These are phyloP conservation scores for Arthrinium phaeospermum DNA, from an alignment of 2,329 filamentous ascomycete genomes.

Conservation along the genomic window DNA sequence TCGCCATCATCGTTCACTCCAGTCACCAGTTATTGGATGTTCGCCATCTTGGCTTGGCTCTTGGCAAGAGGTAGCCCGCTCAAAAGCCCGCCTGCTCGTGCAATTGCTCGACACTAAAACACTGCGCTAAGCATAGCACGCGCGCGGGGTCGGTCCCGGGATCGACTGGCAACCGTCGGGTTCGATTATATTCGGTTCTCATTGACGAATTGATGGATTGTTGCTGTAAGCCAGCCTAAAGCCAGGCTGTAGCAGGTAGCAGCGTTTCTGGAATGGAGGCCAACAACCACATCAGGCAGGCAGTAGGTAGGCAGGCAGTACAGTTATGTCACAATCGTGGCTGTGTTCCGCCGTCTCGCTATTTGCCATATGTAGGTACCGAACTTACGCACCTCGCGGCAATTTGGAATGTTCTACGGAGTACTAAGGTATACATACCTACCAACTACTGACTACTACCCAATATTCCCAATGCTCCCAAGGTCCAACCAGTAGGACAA, in stretches of 20 bases:
- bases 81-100: background rate
- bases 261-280: background rate
- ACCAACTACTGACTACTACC: too few species aligned
- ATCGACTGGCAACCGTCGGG: background rate
- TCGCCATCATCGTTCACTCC: background rate
- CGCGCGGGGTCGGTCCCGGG: constrained; percentile 1
- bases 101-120: background rate
- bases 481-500: background rate
- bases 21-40: background rate
- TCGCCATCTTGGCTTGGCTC: constrained; percentile 3
- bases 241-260: background rate
- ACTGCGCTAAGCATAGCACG: background rate
- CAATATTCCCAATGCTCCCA: background rate
- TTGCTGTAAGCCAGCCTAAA: background rate
- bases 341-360: background rate
- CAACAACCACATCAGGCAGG: background rate
- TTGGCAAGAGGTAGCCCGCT: constrained; percentile 13
- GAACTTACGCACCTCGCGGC: background rate
- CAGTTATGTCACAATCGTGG: background rate
- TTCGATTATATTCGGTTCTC: background rate
- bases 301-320: background rate
- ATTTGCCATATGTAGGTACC: background rate
- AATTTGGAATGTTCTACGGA: background rate
- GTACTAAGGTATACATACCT: background rate
- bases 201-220: background rate